Conservation (phyloP, 179 eudicot species). For the Heliamphora pulchella region DNA sequence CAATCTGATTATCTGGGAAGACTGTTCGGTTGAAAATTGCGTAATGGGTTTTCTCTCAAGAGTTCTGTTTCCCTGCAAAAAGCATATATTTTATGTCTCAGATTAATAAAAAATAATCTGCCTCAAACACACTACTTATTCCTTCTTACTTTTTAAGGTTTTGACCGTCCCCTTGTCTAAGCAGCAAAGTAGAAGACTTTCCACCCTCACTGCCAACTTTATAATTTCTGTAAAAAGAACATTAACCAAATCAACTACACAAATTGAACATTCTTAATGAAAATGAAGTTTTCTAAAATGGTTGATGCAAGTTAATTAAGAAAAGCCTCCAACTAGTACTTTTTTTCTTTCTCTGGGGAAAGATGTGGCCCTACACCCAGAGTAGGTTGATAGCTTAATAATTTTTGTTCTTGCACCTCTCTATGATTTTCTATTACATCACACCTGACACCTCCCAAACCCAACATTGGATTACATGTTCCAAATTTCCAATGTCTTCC, state of each 20-base stretch:
- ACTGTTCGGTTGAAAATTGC: slow-evolving; percentile 73
- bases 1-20: slow-evolving; percentile 57
- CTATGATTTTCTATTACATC: background rate
- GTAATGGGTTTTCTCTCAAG: slow-evolving; percentile 77
- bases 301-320: too few species aligned
- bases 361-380: background rate
- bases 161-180: slow-evolving; percentile 49
- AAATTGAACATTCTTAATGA: background rate
- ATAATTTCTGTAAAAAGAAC: slow-evolving; percentile 28
- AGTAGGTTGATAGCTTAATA: background rate
- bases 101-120: background rate
- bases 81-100: background rate
- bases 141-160: slow-evolving; percentile 55
- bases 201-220: slow-evolving; percentile 26
- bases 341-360: background rate
- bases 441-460: too few species aligned
- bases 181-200: slow-evolving; percentile 39
- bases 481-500: too few species aligned
- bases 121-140: background rate
- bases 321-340: background rate
- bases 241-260: background rate
- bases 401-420: background rate
- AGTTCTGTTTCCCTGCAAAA: slow-evolving; percentile 73
- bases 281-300: background rate
- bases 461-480: too few species aligned